Evolutionary conservation across 495 filamentous ascomycete species (phyloP).

Genomic region (Lasiosphaeria ovina): DNA sequence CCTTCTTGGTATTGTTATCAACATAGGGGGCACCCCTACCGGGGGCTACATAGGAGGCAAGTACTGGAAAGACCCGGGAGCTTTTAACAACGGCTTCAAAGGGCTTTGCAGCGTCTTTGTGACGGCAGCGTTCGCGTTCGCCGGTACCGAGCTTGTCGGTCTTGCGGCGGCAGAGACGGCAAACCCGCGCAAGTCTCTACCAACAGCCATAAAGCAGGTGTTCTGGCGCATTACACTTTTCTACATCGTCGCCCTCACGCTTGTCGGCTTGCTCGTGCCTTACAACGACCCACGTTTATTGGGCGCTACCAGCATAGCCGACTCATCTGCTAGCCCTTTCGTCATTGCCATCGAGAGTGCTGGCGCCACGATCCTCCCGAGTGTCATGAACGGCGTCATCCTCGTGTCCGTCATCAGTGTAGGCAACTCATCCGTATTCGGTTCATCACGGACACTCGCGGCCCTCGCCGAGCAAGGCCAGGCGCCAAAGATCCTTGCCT

Average conservation of each 20-base stretch:
- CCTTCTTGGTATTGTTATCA: conserved; percentile 75
- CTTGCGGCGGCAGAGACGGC: conserved; percentile 85
- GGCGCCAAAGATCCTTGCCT: conserved; percentile 71
- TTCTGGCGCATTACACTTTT: conserved; percentile 94
- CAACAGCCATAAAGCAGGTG: conserved; percentile 87
- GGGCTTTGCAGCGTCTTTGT: conserved; percentile 92
- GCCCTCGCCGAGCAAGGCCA: conserved; percentile 84
- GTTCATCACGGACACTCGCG: conserved; percentile 81
- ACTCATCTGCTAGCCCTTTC: conserved; percentile 79
- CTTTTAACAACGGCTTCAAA: conserved; percentile 92
- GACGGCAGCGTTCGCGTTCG: conserved; percentile 87
- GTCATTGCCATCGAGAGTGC: conserved; percentile 84
- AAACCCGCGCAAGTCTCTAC: conserved; percentile 83
- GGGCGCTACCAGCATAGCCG: conserved; percentile 48
- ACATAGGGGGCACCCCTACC: conserved; percentile 72
- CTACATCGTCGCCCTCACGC: conserved; percentile 72
- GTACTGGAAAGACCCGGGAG: conserved; percentile 80
- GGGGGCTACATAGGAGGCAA: conserved; percentile 80
- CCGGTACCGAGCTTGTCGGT: conserved; percentile 89
- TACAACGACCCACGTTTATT: conserved; percentile 65
- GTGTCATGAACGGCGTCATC: conserved; percentile 89
- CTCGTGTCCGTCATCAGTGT: conserved; percentile 85
- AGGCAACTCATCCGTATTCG: conserved; percentile 85
- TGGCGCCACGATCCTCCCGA: conserved; percentile 70
- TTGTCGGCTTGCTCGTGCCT: conserved; percentile 74